Evolutionary conservation across 2,329 filamentous ascomycete genomes (phyloP), one percentile per base, ranked within the genome.

Genomic region (Cryphonectria radicalis): DNA sequence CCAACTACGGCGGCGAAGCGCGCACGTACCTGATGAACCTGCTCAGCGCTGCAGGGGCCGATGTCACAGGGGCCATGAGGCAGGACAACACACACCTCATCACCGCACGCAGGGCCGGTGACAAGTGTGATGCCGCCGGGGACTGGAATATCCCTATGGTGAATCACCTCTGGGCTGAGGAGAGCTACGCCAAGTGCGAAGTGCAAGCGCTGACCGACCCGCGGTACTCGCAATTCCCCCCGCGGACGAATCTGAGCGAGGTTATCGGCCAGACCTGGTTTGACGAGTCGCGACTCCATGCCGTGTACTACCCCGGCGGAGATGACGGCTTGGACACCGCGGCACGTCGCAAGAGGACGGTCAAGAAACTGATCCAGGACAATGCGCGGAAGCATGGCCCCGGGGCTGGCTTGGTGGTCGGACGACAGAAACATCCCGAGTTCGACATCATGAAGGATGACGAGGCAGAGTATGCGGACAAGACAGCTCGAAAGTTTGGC

Each of bases 101-200:
- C 77, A 97, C 95, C 0, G 96, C 96, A 5, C 92, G 97, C 76
- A 90, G 91, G 71, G 90, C 90, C 70, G 97, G 95, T 77, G 96
- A 98, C 78, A 99, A 99, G 81, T 98, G 93, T 79, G 91, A 92
- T 53, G 96, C 96, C 1, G 96, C 96, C 0, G 89, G 90, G 73
- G 96, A 98, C 81, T 99, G 96, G 96, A 92, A 92, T 68, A 91
- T 98, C 69, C 85, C 94, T 70, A 92, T 97, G 76, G 85, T 97
- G 76, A 99, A 98, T 79, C 96, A 99, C 79, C 86, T 99, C 0
- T 99, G 96, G 96, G 87, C 99, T 63, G 96, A 99, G 80, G 96
- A 99, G 78, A 97, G 94, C 81, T 99, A 98, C 78, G 94, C 95
- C 1, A 94, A 92, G 79, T 97, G 94, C 83, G 88, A 92, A 77